Evolutionary conservation across 2,329 filamentous ascomycete species (phyloP).

Genomic region (Aureobasidium sp.): DNA sequence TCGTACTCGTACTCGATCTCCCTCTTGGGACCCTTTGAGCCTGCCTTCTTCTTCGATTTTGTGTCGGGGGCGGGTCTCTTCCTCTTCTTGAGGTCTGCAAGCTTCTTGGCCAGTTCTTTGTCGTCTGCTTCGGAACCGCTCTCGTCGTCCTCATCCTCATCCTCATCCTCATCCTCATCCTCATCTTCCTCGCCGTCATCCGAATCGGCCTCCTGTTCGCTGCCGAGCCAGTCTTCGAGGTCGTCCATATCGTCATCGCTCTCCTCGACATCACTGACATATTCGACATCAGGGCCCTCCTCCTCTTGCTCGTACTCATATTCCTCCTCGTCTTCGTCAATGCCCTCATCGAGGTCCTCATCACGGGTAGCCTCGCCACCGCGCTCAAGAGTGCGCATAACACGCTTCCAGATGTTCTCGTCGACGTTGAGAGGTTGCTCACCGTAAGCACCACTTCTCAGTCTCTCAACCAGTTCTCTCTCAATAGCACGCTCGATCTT

Average conservation of each 20-base stretch:
- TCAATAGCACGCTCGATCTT: slow-evolving; percentile 96
- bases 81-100: slow-evolving; percentile 50
- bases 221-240: slow-evolving; percentile 87
- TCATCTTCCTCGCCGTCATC: slow-evolving; percentile 54
- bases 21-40: slow-evolving; percentile 51
- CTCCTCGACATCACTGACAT: slow-evolving; percentile 79
- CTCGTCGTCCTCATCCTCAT: slow-evolving; percentile 44
- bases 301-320: slow-evolving; percentile 57
- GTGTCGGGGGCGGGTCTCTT: slow-evolving; percentile 44
- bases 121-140: slow-evolving; percentile 47
- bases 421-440: slow-evolving; percentile 93
- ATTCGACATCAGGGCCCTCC: slow-evolving; percentile 74
- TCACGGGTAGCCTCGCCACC: slow-evolving; percentile 77
- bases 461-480: slow-evolving; percentile 82
- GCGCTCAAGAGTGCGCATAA: slow-evolving; percentile 81
- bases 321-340: slow-evolving; percentile 65
- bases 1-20: slow-evolving; percentile 74
- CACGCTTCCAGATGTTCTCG: slow-evolving; percentile 94
- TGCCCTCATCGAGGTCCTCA: slow-evolving; percentile 80
- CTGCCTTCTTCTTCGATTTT: slow-evolving; percentile 49
- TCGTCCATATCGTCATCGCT: slow-evolving; percentile 72
- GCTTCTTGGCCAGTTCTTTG: slow-evolving; percentile 46
- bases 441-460: slow-evolving; percentile 89
- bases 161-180: slow-evolving; percentile 39
- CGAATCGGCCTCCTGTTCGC: slow-evolving; percentile 43